These are phyloP conservation scores for Sarocladiaceae sp. DNA, from an alignment of 2,329 filamentous ascomycete species.

Conservation along the genomic window DNA sequence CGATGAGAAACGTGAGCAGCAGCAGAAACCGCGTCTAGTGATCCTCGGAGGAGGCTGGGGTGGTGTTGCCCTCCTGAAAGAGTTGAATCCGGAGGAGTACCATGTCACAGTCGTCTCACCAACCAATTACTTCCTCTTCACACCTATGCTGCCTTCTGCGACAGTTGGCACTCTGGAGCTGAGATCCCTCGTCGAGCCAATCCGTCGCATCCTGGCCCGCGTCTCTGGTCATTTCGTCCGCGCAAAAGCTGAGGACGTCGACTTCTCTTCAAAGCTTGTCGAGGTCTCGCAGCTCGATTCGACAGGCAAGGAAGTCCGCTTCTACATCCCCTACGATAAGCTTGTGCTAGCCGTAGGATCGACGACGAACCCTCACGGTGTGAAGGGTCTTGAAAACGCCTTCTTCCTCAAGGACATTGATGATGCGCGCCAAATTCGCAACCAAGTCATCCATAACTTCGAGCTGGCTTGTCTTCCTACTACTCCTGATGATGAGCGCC, in stretches of 20 bases:
- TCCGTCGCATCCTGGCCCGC: conserved; percentile 72
- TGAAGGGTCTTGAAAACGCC: conserved; percentile 89
- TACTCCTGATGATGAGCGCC: conserved; percentile 80
- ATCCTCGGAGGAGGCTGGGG: conserved; percentile 95
- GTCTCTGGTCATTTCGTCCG: conserved; percentile 86
- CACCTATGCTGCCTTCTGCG: conserved; percentile 93
- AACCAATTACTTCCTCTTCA: conserved; percentile 96
- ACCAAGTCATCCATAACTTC: conserved; percentile 80
- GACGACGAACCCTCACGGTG: conserved; percentile 88
- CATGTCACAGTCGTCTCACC: conserved; percentile 94
- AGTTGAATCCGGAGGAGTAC: conserved; percentile 83
- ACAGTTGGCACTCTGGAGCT: conserved; percentile 93
- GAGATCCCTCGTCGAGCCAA: conserved; percentile 85
- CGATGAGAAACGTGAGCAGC: conserved; percentile 60
- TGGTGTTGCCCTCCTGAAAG: conserved; percentile 84
- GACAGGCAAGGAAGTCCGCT: conserved; percentile 66
- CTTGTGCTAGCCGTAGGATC: conserved; percentile 89
- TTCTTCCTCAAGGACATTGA: conserved; percentile 93
- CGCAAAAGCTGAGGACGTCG: conserved; percentile 78
- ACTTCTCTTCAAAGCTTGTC: conserved; percentile 85
- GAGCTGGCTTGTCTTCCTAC: conserved; percentile 91
- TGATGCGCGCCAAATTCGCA: conserved; percentile 84
- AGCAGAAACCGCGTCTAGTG: conserved; percentile 87
- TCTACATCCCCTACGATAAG: conserved; percentile 98
- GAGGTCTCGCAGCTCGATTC: conserved; percentile 72